phyloP scores from a whole-genome alignment of 148 eudicot species.

The Diospyros lotus region DNA sequence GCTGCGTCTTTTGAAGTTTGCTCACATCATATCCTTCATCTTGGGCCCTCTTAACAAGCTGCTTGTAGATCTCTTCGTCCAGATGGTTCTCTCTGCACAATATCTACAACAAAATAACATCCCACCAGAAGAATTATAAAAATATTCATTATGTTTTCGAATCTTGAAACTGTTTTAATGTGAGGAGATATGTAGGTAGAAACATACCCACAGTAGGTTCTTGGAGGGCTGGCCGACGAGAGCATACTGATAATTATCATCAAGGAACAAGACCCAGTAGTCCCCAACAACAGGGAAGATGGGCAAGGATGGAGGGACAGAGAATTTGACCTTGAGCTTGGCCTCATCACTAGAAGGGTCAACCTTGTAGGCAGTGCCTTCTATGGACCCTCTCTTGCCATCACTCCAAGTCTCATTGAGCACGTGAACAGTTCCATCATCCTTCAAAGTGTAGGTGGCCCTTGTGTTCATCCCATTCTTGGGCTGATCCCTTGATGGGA shows the following conservation, averaged over 20 bases:
- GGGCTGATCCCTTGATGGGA: conserved; percentile 77
- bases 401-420: conserved; percentile 76
- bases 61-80: conserved; percentile 60
- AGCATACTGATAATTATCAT: conserved; percentile 65
- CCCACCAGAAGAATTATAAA: no score
- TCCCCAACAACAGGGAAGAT: conserved; percentile 74
- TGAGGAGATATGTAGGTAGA: background rate
- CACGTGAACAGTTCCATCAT: conserved; percentile 64
- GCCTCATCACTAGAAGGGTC: conserved; percentile 72
- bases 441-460: conserved; percentile 69
- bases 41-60: conserved; percentile 59
- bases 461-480: conserved; percentile 69
- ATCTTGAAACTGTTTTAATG: no score
- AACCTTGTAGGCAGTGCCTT: conserved; percentile 79
- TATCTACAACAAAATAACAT: conserved; percentile 38
- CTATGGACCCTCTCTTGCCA: conserved; percentile 66
- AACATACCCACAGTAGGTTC: conserved; percentile 70
- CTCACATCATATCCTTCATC: conserved; percentile 82
- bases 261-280: conserved; percentile 78
- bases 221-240: conserved; percentile 76
- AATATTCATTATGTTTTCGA: no score
- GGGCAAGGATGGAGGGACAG: conserved; percentile 84
- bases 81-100: conserved; percentile 47
- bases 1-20: conserved; percentile 79
- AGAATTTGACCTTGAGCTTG: conserved; percentile 44